Evolutionary conservation across 2,329 filamentous ascomycete species (phyloP), one percentile per base, ranked within the genome.

Genomic region (Didymella exigua): DNA sequence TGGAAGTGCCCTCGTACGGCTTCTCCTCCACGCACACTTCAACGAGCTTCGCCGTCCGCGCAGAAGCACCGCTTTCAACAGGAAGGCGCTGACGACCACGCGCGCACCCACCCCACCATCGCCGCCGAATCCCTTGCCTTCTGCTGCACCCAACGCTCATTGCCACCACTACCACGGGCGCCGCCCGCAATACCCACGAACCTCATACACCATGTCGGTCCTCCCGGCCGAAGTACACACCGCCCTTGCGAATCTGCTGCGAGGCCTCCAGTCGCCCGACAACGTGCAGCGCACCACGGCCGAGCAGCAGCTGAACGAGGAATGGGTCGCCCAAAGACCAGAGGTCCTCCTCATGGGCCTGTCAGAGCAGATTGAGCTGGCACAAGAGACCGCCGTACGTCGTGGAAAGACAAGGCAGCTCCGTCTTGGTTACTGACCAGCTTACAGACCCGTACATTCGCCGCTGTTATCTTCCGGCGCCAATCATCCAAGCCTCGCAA

Each of bases 261-360:
- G 90, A 79, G 93, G 89, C 66, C 86, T 99, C 62, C 90, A 95
- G 79, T 93, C 91, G 42, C 80, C 91, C 67, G 93, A 99, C 79
- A 99, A 99, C 79, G 82, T 82, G 54, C 83, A 91, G 67, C 89
- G 95, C 73, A 86, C 89, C 26, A 86, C 91, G 75, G 93, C 93
- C 47, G 95, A 99, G 77, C 91, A 96, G 62, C 89, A 93, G 75
- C 81, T 99, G 60, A 90, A 91, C 75, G 90, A 86, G 77, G 93
- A 92, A 82, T 99, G 95, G 95, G 89, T 92, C 30, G 80, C 81
- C 59, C 83, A 86, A 53, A 86, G 89, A 58, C 93, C 95, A 30
- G 93, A 97, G 70, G 84, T 96, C 66, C 82, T 98, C 65, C 80
- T 99, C 73, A 95, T 98, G 89, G 95, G 93, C 62, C 81, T 99